Conservation (phyloP, 345 rosid genomes). For the Gossypium turneri region DNA sequence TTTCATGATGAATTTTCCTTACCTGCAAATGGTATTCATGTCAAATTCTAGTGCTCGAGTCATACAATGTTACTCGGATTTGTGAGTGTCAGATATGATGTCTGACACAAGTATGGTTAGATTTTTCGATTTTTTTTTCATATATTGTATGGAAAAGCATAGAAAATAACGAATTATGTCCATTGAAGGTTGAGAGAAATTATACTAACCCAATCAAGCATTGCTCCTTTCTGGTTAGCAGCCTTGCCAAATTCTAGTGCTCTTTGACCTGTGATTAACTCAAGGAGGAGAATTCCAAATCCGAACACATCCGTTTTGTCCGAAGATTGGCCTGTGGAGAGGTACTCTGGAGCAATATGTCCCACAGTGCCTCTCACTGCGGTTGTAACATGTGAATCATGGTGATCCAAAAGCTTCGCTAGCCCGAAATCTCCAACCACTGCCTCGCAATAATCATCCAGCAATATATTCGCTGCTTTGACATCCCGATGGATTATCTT, state of each 20-base stretch:
- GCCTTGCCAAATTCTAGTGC: constrained; percentile 90
- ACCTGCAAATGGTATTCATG: constrained; percentile 36
- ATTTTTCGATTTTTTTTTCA: background rate
- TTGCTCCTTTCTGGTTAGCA: constrained; percentile 92
- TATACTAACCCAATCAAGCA: constrained; percentile 83
- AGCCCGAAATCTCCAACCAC: constrained; percentile 97
- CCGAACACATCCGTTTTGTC: constrained; percentile 98
- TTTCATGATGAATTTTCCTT: constrained; percentile 85
- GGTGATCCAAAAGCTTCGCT: constrained; percentile 92
- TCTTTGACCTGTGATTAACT: constrained; percentile 88
- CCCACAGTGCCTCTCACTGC: constrained; percentile 98
- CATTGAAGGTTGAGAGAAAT: background rate
- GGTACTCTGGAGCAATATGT: constrained; percentile 96
- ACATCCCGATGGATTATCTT: constrained; percentile 97
- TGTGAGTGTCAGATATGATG: background rate
- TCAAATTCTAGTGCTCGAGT: background rate
- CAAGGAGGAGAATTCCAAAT: constrained; percentile 91
- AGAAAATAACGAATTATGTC: background rate
- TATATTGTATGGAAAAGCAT: background rate
- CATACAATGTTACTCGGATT: background rate
- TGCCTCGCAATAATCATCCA: constrained; percentile 88
- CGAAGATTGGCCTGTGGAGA: constrained; percentile 95
- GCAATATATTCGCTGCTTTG: constrained; percentile 95
- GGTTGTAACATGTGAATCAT: constrained; percentile 94
- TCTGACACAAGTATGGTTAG: background rate